A percentile compares a stretch with the other conserved stretches of the same genome.
Evolutionary conservation across 2,329 filamentous ascomycete species (phyloP).

Genomic region (Diaporthe batatas): DNA sequence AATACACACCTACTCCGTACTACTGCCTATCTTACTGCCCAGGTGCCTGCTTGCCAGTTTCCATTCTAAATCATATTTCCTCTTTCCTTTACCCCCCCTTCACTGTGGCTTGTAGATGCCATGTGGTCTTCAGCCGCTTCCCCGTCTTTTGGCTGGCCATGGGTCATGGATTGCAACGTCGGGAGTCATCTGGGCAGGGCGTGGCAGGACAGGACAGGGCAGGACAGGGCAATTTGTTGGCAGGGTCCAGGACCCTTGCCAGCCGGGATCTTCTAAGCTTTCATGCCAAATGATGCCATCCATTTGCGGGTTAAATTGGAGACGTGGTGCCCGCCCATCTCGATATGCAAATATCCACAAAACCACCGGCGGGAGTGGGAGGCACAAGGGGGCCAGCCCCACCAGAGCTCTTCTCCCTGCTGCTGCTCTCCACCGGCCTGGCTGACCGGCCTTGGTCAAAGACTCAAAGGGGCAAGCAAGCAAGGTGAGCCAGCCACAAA

Average conservation of each 20-base stretch:
- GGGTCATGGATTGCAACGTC: constrained; percentile 16
- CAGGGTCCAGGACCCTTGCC: constrained; percentile 35
- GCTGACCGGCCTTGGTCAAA: background rate
- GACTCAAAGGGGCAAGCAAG: background rate
- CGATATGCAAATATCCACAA: constrained; percentile 40
- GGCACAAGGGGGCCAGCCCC: constrained; percentile 9
- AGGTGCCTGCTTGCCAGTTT: too few relatives aligned
- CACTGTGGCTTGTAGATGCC: background rate
- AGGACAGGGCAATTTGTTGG: background rate
- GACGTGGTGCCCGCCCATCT: constrained; percentile 23
- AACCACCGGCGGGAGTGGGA: constrained; percentile 1
- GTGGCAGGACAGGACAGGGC: background rate
- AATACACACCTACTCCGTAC: background rate
- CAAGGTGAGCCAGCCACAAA: background rate
- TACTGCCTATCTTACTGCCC: too few relatives aligned
- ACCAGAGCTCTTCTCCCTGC: background rate
- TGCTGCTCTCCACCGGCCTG: background rate
- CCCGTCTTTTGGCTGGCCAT: constrained; percentile 5
- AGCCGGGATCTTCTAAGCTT: constrained; percentile 36
- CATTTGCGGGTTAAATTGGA: constrained; percentile 37
- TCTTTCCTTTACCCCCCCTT: too few relatives aligned
- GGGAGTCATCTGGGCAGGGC: constrained; percentile 17
- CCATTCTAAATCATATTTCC: too few relatives aligned
- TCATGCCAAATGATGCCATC: constrained; percentile 37
- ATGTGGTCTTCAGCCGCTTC: constrained; percentile 25